Percentiles rank a stretch among this genome's conserved stretches.
Evolutionary conservation across 148 eudicot species (phyloP).

Genomic region (Polygonum aviculare): DNA sequence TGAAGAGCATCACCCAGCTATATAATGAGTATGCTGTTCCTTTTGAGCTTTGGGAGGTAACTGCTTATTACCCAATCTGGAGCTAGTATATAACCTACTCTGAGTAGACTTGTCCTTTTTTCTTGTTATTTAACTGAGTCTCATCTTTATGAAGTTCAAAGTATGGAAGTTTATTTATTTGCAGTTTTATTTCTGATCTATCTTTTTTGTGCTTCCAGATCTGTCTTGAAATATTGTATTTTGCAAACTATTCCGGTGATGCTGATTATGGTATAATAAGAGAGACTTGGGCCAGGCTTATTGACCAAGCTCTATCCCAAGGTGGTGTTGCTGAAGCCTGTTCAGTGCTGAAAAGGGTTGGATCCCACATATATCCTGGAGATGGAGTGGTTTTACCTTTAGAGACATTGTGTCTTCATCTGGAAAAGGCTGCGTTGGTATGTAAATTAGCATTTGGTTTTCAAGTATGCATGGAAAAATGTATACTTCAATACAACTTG

Average conservation of each 20-base stretch:
- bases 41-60: slow-evolving; percentile 97
- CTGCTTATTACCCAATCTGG: neutral
- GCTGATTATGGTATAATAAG: slow-evolving; percentile 79
- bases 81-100: neutral
- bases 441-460: neutral
- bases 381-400: slow-evolving; percentile 79
- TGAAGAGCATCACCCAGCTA: slow-evolving; percentile 81
- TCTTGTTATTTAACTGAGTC: neutral
- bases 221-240: slow-evolving; percentile 90
- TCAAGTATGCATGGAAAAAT: neutral
- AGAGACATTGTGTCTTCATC: slow-evolving; percentile 87
- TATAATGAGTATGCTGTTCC: slow-evolving; percentile 97
- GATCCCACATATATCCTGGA: slow-evolving; percentile 86
- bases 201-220: slow-evolving; percentile 34
- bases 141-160: neutral
- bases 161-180: neutral
- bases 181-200: neutral
- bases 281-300: slow-evolving; percentile 95
- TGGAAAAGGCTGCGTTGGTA: slow-evolving; percentile 98
- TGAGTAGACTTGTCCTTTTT: neutral
- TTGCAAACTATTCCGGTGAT: slow-evolving; percentile 92
- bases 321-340: slow-evolving; percentile 96
- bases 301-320: slow-evolving; percentile 77
- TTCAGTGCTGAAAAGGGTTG: slow-evolving; percentile 83
- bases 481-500: neutral